A percentile compares a stretch with the other conserved stretches of the same genome.
phyloP scores from a whole-genome alignment of 1,139 yeast species.

The Lodderomyces parapsilosis region DNA sequence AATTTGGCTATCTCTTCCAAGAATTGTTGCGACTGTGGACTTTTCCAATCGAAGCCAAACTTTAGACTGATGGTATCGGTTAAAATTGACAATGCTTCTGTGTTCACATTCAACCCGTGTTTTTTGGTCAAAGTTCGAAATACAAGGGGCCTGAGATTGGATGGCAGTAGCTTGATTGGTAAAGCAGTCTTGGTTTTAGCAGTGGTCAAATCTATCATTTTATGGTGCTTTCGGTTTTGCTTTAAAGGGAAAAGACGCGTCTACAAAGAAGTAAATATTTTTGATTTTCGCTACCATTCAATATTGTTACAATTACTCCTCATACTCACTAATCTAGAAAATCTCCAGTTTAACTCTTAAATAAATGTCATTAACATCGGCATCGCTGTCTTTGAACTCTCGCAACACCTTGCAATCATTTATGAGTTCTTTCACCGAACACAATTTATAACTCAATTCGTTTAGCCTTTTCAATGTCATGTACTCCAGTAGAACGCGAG shows the following conservation, averaged over 20 bases:
- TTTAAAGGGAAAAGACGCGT: not conserved
- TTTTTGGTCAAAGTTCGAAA: constrained; percentile 87
- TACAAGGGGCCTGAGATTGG: constrained; percentile 86
- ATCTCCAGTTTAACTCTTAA: constrained; percentile 8
- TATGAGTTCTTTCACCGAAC: constrained; percentile 9
- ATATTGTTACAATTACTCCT: not conserved
- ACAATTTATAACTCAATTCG: constrained; percentile 7
- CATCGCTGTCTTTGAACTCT: constrained; percentile 9
- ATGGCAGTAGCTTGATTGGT: constrained; percentile 75
- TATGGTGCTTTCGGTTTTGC: too few species aligned
- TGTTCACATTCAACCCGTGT: constrained; percentile 85
- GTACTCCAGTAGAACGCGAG: constrained; percentile 5
- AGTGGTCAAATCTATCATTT: not conserved
- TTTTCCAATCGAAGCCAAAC: constrained; percentile 88
- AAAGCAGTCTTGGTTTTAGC: constrained; percentile 25
- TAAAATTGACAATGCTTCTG: constrained; percentile 73
- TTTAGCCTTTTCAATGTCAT: constrained; percentile 10
- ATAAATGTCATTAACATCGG: constrained; percentile 11
- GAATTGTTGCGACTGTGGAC: constrained; percentile 61
- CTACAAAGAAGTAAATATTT: not conserved
- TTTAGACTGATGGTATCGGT: constrained; percentile 71
- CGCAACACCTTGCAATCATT: constrained; percentile 10
- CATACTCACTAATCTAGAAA: constrained; percentile 4
- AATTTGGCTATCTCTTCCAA: constrained; percentile 75
- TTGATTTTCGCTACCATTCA: not conserved